Percentiles rank a stretch among this genome's conserved stretches.
These are phyloP conservation scores for Clavispora phyllophila DNA, from an alignment of 805 yeast genomes.

Conservation along the genomic window DNA sequence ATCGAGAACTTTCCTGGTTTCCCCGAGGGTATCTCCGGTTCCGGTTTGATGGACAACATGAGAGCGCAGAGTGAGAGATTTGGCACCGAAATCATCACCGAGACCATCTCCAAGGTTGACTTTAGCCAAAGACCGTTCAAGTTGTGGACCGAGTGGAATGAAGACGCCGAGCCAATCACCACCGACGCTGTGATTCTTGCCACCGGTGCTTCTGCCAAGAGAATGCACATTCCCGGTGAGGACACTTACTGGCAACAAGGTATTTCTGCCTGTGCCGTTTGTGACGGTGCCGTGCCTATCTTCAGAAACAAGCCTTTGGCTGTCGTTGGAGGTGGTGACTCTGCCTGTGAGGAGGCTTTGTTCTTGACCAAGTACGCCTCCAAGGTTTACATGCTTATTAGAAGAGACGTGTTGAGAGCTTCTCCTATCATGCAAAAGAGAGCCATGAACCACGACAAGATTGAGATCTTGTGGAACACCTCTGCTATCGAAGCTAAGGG, in stretches of 20 bases:
- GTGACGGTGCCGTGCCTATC: constrained; percentile 99
- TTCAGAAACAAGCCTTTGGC: constrained; percentile 97
- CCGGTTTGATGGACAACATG: constrained; percentile 90
- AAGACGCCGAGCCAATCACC: constrained; percentile 85
- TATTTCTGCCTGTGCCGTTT: constrained; percentile 98
- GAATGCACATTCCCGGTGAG: constrained; percentile 92
- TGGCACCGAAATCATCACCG: constrained; percentile 93
- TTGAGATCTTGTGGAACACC: constrained; percentile 85
- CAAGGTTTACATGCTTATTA: constrained; percentile 86
- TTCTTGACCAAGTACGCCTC: constrained; percentile 97
- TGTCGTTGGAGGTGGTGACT: constrained; percentile 98
- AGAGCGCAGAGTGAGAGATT: constrained; percentile 79
- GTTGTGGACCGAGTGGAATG: constrained; percentile 94
- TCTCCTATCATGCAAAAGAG: constrained; percentile 97
- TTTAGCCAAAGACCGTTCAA: constrained; percentile 86
- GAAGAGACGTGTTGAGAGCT: constrained; percentile 93
- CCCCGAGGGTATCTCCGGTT: constrained; percentile 87
- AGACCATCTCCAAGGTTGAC: constrained; percentile 91
- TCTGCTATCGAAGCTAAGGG: constrained; percentile 88
- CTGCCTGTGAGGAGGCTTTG: constrained; percentile 98
- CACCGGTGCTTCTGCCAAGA: constrained; percentile 97
- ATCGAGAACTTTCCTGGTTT: constrained; percentile 99
- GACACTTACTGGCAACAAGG: constrained; percentile 99
- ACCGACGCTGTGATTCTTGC: constrained; percentile 91
- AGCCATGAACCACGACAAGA: constrained; percentile 74